These are phyloP conservation scores for Aspergillus felis DNA, from an alignment of 2,329 filamentous ascomycete species.

Conservation along the genomic window DNA sequence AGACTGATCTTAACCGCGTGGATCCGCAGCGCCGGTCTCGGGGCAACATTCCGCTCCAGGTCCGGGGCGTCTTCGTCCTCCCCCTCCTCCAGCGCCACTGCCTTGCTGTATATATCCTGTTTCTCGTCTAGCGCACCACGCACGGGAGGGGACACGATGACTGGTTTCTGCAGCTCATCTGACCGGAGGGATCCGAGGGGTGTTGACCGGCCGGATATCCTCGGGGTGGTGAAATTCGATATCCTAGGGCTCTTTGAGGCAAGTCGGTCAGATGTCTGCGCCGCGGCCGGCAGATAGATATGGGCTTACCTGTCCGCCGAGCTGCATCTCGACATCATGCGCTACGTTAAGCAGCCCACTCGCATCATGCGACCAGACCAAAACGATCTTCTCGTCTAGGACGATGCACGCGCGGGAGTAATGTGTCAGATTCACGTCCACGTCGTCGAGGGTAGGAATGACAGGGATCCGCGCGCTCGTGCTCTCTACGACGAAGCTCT, in stretches of 20 bases:
- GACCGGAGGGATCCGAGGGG: conserved; percentile 3
- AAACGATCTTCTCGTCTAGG: not conserved
- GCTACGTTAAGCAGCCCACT: conserved; percentile 10
- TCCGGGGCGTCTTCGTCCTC: conserved; percentile 7
- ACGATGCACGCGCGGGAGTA: too few species aligned
- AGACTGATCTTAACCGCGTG: conserved; percentile 12
- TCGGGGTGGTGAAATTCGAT: conserved; percentile 6
- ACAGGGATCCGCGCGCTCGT: too few species aligned
- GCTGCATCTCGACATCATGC: conserved; percentile 12
- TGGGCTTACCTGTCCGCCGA: conserved; percentile 7
- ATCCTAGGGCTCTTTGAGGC: conserved; percentile 1
- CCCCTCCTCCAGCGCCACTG: conserved; percentile 10
- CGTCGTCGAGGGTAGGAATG: too few species aligned
- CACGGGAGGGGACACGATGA: not conserved
- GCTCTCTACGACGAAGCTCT: too few species aligned
- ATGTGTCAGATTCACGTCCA: too few species aligned
- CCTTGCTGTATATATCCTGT: conserved; percentile 12
- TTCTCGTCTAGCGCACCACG: conserved; percentile 15
- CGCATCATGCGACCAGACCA: conserved; percentile 10
- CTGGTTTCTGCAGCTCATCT: not conserved
- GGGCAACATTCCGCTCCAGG: conserved; percentile 7
- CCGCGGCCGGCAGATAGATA: too few species aligned
- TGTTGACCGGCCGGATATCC: conserved; percentile 9
- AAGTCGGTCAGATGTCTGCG: not conserved
- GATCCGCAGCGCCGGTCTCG: conserved; percentile 4